Percentiles rank a stretch among this genome's conserved stretches.
Conservation (phyloP, 1,284 basidiomycete genomes). For the Malassezia dermatis region DNA sequence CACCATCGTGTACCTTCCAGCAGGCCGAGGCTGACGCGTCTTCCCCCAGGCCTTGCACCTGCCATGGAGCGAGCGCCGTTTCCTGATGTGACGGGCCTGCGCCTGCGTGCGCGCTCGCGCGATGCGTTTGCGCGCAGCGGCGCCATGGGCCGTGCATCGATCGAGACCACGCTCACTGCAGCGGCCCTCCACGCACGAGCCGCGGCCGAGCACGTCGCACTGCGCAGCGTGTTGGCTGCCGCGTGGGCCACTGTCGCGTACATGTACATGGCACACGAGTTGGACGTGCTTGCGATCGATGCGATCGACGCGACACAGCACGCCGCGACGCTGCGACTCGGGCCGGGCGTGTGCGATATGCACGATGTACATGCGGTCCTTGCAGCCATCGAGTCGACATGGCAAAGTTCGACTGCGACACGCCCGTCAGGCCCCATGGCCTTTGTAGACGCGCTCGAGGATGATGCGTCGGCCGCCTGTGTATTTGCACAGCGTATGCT, state of each 20-base stretch:
- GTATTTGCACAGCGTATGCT: neutral
- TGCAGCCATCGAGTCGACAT: neutral
- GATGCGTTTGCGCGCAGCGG: neutral
- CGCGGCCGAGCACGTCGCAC: neutral
- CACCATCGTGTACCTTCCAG: neutral
- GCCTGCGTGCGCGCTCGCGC: slow-evolving; percentile 11
- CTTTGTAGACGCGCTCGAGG: neutral
- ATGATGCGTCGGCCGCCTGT: neutral
- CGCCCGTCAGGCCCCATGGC: neutral
- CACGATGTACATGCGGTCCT: neutral
- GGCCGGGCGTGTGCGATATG: neutral
- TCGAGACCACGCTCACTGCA: neutral
- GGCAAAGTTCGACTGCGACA: neutral
- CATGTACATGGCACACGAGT: slow-evolving; percentile 14
- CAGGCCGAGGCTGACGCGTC: neutral
- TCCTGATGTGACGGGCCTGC: slow-evolving; percentile 38
- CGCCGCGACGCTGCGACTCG: neutral
- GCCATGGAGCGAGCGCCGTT: slow-evolving; percentile 26
- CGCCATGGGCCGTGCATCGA: neutral
- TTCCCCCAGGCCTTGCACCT: neutral
- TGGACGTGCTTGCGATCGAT: slow-evolving; percentile 2
- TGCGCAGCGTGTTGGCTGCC: neutral
- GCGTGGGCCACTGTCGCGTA: slow-evolving; percentile 6
- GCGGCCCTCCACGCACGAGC: neutral
- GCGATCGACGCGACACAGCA: neutral